Conservation (phyloP, 148 eudicot species). For the Persicaria tinctoria region DNA sequence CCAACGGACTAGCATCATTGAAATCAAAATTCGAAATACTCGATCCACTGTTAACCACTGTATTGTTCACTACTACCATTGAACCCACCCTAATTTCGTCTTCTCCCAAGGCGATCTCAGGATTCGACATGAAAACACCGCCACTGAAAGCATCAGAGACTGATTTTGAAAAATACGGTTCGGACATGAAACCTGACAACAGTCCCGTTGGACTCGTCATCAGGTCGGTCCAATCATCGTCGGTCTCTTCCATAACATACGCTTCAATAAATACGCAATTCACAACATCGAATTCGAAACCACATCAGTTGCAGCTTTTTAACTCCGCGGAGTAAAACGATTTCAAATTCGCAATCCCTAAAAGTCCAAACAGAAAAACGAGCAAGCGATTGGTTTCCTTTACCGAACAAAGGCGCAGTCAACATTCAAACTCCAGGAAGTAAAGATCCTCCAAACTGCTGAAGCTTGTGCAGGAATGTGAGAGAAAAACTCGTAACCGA, state of each 20-base stretch:
- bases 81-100: not conserved
- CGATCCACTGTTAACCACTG: not conserved
- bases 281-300: not conserved
- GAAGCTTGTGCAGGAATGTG: not conserved
- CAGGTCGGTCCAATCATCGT: slow-evolving; percentile 12
- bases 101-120: not conserved
- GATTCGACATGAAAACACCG: not conserved
- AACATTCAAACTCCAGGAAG: not conserved
- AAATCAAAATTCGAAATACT: not conserved
- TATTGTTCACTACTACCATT: not conserved
- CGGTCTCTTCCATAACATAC: not conserved
- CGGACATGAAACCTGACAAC: not conserved
- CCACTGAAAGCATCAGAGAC: not conserved
- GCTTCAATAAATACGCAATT: not conserved
- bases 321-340: too few relatives aligned
- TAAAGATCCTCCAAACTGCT: not conserved
- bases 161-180: not conserved
- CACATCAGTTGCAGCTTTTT: too few relatives aligned
- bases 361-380: not conserved
- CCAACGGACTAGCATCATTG: slow-evolving; percentile 5
- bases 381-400: not conserved
- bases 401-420: not conserved
- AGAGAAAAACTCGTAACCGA: not conserved
- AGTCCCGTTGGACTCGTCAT: slow-evolving; percentile 7
- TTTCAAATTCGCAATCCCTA: not conserved